These are phyloP conservation scores for Leptographium procerum DNA, from an alignment of 2,329 filamentous ascomycete species.

Conservation along the genomic window DNA sequence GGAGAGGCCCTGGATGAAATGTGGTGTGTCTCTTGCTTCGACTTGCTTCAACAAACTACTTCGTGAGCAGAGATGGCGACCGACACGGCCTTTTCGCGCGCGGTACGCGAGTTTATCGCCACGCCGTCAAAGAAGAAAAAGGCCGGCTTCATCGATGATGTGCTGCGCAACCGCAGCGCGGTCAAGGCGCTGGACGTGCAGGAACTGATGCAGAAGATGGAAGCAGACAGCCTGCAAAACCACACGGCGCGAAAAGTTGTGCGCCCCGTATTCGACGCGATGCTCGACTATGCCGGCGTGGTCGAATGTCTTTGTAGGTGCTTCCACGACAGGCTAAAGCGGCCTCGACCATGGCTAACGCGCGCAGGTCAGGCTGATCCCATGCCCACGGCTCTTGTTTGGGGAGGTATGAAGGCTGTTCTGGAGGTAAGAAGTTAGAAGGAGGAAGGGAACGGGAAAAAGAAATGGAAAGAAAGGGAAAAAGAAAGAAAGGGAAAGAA, in stretches of 20 bases:
- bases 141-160: conserved; percentile 1
- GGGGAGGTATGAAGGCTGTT: neutral
- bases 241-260: neutral
- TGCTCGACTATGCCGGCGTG: neutral
- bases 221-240: neutral
- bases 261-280: neutral
- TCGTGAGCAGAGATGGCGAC: neutral
- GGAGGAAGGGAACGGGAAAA: too few species aligned
- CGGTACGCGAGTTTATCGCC: neutral
- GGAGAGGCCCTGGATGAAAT: too few species aligned
- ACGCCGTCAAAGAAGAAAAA: conserved; percentile 2
- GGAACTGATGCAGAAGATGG: neutral
- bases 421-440: neutral
- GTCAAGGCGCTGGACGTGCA: neutral
- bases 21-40: neutral
- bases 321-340: neutral
- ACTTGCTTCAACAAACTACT: neutral
- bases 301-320: neutral
- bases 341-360: neutral
- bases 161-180: neutral
- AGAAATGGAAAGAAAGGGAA: neutral
- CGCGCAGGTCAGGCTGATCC: neutral
- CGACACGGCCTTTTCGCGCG: neutral
- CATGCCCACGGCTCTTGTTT: neutral
- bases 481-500: neutral